Percentiles rank a stretch among this genome's conserved stretches.
These are phyloP conservation scores for Ogataea henricii DNA, from an alignment of 805 yeast genomes.

Conservation along the genomic window DNA sequence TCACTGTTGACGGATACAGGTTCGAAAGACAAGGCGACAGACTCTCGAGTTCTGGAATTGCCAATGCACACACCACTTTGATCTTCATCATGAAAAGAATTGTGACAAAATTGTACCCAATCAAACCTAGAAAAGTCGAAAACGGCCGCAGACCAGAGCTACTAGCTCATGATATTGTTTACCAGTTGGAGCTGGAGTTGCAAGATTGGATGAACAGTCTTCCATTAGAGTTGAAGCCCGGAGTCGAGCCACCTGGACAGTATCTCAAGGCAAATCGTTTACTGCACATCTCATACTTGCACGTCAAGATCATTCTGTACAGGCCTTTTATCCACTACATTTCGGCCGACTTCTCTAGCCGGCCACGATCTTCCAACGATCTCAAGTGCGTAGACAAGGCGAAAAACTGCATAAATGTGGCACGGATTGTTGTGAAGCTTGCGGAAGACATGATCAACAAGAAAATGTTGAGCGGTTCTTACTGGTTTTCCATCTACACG, in stretches of 20 bases:
- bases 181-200: slow-evolving; percentile 66
- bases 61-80: slow-evolving; percentile 80
- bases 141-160: slow-evolving; percentile 35
- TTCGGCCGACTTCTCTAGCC: slow-evolving; percentile 49
- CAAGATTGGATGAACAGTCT: slow-evolving; percentile 70
- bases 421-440: slow-evolving; percentile 76
- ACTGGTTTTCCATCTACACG: slow-evolving; percentile 90
- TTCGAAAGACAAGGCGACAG: slow-evolving; percentile 46
- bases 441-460: slow-evolving; percentile 79
- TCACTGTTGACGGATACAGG: slow-evolving; percentile 63
- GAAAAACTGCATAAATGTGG: slow-evolving; percentile 79
- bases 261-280: slow-evolving; percentile 76
- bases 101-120: slow-evolving; percentile 73
- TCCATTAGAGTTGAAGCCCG: slow-evolving; percentile 73
- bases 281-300: slow-evolving; percentile 68
- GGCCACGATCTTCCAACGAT: slow-evolving; percentile 40
- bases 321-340: slow-evolving; percentile 88
- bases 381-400: slow-evolving; percentile 72
- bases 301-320: slow-evolving; percentile 78
- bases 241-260: slow-evolving; percentile 63
- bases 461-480: slow-evolving; percentile 75
- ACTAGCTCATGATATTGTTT: slow-evolving; percentile 45
- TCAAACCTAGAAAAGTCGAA: slow-evolving; percentile 44
- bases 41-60: slow-evolving; percentile 73
- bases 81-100: slow-evolving; percentile 71